Percentiles rank a stretch among this genome's conserved stretches.
Evolutionary conservation across 306 rosid genomes (phyloP).

Genomic region (Prunus padus): DNA sequence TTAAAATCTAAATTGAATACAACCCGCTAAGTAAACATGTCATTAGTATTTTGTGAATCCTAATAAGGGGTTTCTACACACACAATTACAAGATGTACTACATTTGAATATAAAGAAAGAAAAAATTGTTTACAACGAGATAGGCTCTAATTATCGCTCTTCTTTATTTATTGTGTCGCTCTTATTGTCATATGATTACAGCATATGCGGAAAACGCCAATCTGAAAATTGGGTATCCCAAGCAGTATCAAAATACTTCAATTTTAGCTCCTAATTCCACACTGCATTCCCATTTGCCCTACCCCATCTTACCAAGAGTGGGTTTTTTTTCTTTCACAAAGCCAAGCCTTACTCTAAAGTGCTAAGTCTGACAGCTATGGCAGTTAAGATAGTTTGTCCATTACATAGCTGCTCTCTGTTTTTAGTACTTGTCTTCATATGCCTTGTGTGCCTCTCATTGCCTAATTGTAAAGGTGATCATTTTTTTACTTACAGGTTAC

Average conservation of each 20-base stretch:
- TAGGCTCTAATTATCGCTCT: not conserved
- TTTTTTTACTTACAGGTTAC: slow-evolving; percentile 31
- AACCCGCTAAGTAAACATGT: too few species aligned
- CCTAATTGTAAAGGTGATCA: not conserved
- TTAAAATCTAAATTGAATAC: too few species aligned
- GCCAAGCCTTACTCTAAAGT: not conserved
- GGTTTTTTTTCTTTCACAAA: not conserved
- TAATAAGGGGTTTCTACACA: too few species aligned
- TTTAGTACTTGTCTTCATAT: not conserved
- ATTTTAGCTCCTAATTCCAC: not conserved
- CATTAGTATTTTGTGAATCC: too few species aligned
- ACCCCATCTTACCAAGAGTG: not conserved
- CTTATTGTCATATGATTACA: not conserved
- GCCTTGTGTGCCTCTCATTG: not conserved
- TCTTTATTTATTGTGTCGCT: not conserved
- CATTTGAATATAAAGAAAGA: too few species aligned
- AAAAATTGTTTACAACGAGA: too few species aligned
- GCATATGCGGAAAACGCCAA: not conserved
- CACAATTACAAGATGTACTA: too few species aligned
- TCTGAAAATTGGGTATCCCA: not conserved
- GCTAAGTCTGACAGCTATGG: not conserved
- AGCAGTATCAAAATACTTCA: not conserved
- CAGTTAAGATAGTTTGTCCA: not conserved
- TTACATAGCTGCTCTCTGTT: not conserved
- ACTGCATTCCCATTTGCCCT: not conserved